A percentile compares a stretch with the other conserved stretches of the same genome.
phyloP scores from a whole-genome alignment of 2,329 filamentous ascomycete species.

The Thermothelomyces thermophilus region DNA sequence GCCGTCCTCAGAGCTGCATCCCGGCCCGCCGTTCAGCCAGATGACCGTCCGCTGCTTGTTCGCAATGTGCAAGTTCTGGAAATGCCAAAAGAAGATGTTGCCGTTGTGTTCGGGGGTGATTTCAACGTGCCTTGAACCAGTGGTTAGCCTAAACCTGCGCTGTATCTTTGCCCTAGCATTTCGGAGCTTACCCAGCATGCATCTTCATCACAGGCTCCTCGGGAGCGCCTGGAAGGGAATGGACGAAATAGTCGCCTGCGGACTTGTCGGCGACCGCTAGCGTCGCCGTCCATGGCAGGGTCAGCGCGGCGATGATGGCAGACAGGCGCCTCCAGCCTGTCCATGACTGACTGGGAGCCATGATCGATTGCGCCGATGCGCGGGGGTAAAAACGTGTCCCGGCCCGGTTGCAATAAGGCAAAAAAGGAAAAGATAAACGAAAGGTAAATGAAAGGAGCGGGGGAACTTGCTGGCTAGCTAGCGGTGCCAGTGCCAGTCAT shows the following conservation, averaged over 20 bases:
- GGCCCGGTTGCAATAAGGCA: constrained; percentile 5
- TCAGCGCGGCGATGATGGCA: constrained; percentile 29
- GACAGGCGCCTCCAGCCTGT: constrained; percentile 24
- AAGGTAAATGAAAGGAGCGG: not conserved
- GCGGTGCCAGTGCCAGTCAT: constrained; percentile 16
- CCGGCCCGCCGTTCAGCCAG: constrained; percentile 95
- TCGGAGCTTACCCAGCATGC: constrained; percentile 78
- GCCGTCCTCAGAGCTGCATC: constrained; percentile 95
- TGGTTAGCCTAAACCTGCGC: constrained; percentile 16
- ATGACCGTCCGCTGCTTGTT: constrained; percentile 85
- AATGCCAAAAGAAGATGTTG: constrained; percentile 98
- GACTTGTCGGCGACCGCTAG: constrained; percentile 39
- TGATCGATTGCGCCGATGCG: constrained; percentile 15
- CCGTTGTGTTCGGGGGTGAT: constrained; percentile 78
- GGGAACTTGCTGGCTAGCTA: constrained; percentile 16
- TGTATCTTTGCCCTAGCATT: too few species aligned
- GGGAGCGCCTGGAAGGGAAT: constrained; percentile 76
- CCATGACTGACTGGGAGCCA: constrained; percentile 19
- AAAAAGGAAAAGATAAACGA: not conserved
- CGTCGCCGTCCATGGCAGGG: constrained; percentile 38
- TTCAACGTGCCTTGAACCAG: constrained; percentile 74
- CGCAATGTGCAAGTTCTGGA: constrained; percentile 89
- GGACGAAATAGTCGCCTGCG: constrained; percentile 85
- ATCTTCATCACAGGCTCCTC: constrained; percentile 78
- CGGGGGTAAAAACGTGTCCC: not conserved